phyloP scores from a whole-genome alignment of 345 rosid species.

The Ceriops zippeliana region DNA sequence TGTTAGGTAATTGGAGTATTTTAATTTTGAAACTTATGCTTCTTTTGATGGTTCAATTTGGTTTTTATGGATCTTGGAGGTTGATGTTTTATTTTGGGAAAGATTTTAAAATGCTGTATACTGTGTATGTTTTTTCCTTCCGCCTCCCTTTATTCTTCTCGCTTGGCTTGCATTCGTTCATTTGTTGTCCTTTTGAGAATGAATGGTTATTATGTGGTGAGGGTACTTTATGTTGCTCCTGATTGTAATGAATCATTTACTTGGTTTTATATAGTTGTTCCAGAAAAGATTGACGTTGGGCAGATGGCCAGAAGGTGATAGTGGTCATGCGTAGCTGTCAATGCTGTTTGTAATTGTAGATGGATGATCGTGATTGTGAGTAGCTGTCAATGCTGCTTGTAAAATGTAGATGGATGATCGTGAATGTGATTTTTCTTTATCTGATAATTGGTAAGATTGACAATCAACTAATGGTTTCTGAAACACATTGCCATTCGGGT shows the following conservation, averaged over 20 bases:
- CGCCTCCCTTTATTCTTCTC: too few species aligned
- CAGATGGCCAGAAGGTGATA: conserved; percentile 56
- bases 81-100: conserved; percentile 12
- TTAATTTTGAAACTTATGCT: conserved; percentile 29
- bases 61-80: conserved; percentile 14
- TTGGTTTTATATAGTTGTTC: conserved; percentile 72
- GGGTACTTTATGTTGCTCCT: conserved; percentile 15
- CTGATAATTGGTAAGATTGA: conserved; percentile 41
- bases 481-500: conserved; percentile 25
- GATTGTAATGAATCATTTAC: conserved; percentile 38
- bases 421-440: conserved; percentile 41
- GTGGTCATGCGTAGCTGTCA: conserved; percentile 56
- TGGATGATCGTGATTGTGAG: conserved; percentile 43
- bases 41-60: conserved; percentile 18
- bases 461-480: conserved; percentile 22
- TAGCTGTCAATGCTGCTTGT: conserved; percentile 74
- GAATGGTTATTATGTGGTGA: conserved; percentile 5
- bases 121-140: background rate
- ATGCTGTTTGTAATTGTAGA: conserved; percentile 60
- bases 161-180: background rate
- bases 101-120: conserved; percentile 13
- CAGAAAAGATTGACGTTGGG: conserved; percentile 50
- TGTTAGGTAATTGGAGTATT: conserved; percentile 25
- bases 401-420: conserved; percentile 48
- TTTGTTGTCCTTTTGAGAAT: background rate